Evolutionary conservation across 116 monocot species (phyloP).

Genomic region (Cymodocea nodosa): DNA sequence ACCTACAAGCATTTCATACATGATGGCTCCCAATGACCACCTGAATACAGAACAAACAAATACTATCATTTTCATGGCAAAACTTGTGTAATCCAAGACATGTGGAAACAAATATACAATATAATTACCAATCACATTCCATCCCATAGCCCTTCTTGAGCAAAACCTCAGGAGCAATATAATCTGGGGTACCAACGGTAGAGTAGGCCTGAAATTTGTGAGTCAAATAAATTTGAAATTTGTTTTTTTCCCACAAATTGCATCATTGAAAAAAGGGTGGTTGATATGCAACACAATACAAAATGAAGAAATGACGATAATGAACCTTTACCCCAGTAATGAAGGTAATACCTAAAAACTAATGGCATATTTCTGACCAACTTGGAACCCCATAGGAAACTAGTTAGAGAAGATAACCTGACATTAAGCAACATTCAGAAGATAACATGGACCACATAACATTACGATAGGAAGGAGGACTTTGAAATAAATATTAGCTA

Average conservation of each 20-base stretch:
- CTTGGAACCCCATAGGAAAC: too few relatives aligned
- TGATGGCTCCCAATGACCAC: constrained; percentile 96
- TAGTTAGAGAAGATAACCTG: too few relatives aligned
- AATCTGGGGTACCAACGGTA: constrained; percentile 93
- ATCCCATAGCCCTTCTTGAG: constrained; percentile 93
- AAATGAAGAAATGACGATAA: too few relatives aligned
- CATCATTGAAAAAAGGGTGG: too few relatives aligned
- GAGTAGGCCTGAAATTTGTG: constrained; percentile 62
- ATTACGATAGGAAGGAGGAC: too few relatives aligned
- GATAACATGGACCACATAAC: too few relatives aligned
- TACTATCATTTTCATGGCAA: not conserved
- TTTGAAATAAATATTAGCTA: too few relatives aligned
- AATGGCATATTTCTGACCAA: too few relatives aligned
- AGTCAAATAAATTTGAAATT: not conserved
- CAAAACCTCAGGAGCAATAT: constrained; percentile 92
- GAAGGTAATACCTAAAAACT: too few relatives aligned
- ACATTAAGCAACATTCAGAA: too few relatives aligned
- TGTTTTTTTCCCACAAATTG: not conserved
- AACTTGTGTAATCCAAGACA: not conserved
- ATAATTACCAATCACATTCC: constrained; percentile 88
- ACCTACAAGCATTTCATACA: constrained; percentile 97
- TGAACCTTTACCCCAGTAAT: too few relatives aligned
- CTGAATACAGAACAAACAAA: constrained; percentile 18
- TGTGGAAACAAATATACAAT: constrained; percentile 1
- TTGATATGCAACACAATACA: too few relatives aligned